Evolutionary conservation across 2,329 filamentous ascomycete species (phyloP).

Genomic region (Trichoderma atrobrunneum): DNA sequence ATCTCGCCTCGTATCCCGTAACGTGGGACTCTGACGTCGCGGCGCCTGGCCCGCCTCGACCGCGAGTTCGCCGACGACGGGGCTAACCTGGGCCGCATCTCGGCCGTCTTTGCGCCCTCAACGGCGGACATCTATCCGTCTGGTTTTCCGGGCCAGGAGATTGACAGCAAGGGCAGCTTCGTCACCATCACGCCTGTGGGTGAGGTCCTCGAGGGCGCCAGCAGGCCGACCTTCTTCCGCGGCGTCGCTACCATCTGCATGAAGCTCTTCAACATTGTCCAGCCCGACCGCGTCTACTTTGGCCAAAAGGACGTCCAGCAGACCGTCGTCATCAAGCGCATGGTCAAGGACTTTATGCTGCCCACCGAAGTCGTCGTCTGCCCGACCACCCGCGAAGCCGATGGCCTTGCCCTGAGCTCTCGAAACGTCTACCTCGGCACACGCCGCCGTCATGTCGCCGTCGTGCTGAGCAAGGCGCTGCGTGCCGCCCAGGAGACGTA

Average conservation of each 20-base stretch:
- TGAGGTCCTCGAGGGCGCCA: constrained; percentile 77
- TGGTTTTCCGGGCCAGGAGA: constrained; percentile 67
- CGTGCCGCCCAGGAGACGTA: constrained; percentile 69
- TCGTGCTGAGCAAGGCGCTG: constrained; percentile 69
- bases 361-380: constrained; percentile 71
- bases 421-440: constrained; percentile 88
- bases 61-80: constrained; percentile 64
- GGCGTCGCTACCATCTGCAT: constrained; percentile 96
- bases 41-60: constrained; percentile 65
- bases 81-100: constrained; percentile 63
- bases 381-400: constrained; percentile 69
- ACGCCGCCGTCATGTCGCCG: constrained; percentile 67
- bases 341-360: constrained; percentile 86
- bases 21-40: constrained; percentile 79
- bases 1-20: constrained; percentile 82
- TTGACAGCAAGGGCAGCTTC: constrained; percentile 80
- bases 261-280: constrained; percentile 58
- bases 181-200: constrained; percentile 85
- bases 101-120: constrained; percentile 81
- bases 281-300: constrained; percentile 76
- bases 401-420: constrained; percentile 88
- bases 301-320: constrained; percentile 98
- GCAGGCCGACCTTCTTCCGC: constrained; percentile 89
- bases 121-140: constrained; percentile 85
- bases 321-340: constrained; percentile 79